A percentile compares a stretch with the other conserved stretches of the same genome.
Evolutionary conservation across 2,329 filamentous ascomycete species (phyloP).

Genomic region (Fusarium beomiforme): DNA sequence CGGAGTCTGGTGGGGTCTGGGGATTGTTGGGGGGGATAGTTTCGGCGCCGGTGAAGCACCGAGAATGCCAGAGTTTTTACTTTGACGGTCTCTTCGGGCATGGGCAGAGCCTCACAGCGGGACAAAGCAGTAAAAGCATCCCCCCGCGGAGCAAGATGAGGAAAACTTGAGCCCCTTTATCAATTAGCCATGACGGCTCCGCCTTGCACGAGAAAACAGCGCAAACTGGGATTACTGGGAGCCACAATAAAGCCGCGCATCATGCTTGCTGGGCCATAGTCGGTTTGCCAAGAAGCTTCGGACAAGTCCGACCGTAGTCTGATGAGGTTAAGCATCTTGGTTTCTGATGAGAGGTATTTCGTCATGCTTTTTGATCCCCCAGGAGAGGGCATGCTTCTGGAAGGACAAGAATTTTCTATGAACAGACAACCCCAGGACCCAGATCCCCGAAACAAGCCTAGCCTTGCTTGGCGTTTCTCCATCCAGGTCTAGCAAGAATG

Average conservation of each 20-base stretch:
- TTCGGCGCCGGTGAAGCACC: conserved; percentile 47
- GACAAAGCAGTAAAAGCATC: background rate
- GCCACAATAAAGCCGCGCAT: conserved; percentile 38
- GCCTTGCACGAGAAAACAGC: conserved; percentile 35
- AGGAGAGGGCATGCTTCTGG: conserved; percentile 45
- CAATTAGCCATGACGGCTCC: conserved; percentile 30
- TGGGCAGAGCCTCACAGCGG: conserved; percentile 32
- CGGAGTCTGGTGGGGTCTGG: conserved; percentile 31
- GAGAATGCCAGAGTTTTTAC: conserved; percentile 36
- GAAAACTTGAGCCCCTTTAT: conserved; percentile 38
- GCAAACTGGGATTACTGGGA: conserved; percentile 32
- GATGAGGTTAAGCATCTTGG: conserved; percentile 34
- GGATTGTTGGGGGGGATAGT: conserved; percentile 24
- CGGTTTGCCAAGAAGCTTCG: conserved; percentile 39
- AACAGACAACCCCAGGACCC: conserved; percentile 18
- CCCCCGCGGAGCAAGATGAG: conserved; percentile 35
- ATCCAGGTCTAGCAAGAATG: conserved; percentile 21
- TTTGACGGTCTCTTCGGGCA: conserved; percentile 16
- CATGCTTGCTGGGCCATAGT: conserved; percentile 41
- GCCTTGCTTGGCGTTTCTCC: conserved; percentile 25
- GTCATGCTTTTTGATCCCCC: conserved; percentile 33
- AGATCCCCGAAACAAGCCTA: conserved; percentile 22
- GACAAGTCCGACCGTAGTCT: conserved; percentile 43
- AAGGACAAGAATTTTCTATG: conserved; percentile 42
- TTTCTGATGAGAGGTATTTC: conserved; percentile 32